phyloP scores from a whole-genome alignment of 306 rosid species.

The Cucurbita maxima region DNA sequence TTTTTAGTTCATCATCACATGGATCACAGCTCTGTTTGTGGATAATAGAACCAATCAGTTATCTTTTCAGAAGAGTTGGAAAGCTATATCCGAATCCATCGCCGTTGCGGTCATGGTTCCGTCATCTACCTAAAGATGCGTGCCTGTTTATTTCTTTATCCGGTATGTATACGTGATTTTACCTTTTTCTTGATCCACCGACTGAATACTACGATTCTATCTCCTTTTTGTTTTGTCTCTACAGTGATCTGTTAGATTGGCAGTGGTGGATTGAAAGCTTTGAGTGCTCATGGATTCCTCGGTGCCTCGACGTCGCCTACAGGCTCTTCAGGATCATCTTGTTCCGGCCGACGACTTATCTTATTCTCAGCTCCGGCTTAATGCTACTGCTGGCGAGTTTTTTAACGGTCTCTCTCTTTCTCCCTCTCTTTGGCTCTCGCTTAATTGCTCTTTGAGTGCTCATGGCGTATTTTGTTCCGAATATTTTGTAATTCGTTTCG shows the following conservation, averaged over 20 bases:
- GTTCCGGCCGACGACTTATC: slow-evolving; percentile 26
- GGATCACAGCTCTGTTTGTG: neutral
- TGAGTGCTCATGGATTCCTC: slow-evolving; percentile 39
- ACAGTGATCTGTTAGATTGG: neutral
- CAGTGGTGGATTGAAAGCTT: neutral
- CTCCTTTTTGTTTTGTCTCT: neutral
- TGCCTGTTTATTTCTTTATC: neutral
- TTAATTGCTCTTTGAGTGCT: neutral
- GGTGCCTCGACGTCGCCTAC: slow-evolving; percentile 59
- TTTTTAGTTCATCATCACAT: neutral
- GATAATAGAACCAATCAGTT: neutral
- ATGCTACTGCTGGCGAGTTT: slow-evolving; percentile 67
- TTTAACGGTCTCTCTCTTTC: slow-evolving; percentile 29
- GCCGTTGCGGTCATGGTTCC: neutral
- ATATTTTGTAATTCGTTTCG: neutral
- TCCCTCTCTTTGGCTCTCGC: slow-evolving; percentile 3
- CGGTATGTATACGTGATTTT: neutral
- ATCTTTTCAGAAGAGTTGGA: neutral
- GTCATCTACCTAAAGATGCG: slow-evolving; percentile 4
- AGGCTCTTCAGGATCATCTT: slow-evolving; percentile 48
- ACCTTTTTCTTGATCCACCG: neutral
- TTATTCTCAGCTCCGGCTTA: slow-evolving; percentile 32
- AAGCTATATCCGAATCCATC: neutral
- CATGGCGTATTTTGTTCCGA: neutral
- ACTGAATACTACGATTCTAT: neutral